Evolutionary conservation across 495 filamentous ascomycete genomes (phyloP).

Genomic region (Talaromyces liani): DNA sequence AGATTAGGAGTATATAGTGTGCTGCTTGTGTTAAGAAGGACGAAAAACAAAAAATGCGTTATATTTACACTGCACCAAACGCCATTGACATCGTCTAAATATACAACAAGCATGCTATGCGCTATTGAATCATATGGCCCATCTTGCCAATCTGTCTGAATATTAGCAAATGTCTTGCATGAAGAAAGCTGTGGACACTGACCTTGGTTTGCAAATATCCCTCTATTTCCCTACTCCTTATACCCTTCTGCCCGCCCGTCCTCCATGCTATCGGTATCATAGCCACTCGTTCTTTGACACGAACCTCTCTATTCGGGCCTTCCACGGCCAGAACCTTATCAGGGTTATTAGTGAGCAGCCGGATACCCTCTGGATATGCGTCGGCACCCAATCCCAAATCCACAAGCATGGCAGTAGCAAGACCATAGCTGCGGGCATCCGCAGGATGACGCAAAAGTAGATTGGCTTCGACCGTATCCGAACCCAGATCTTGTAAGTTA

Average conservation of each 20-base stretch:
- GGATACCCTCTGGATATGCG: constrained; percentile 55
- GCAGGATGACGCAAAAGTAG: constrained; percentile 85
- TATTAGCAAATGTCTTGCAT: constrained; percentile 5
- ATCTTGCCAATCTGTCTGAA: constrained; percentile 56
- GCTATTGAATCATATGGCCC: constrained; percentile 57
- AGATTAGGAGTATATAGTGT: neutral
- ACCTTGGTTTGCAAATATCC: constrained; percentile 94
- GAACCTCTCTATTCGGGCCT: constrained; percentile 77
- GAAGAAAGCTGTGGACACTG: constrained; percentile 14
- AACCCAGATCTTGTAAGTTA: constrained; percentile 91
- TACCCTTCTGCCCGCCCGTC: constrained; percentile 67
- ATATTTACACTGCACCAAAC: constrained; percentile 1
- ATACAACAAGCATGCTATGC: constrained; percentile 2
- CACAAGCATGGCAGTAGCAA: constrained; percentile 87
- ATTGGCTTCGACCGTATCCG: constrained; percentile 95
- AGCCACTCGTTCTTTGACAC: constrained; percentile 81
- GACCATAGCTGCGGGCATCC: constrained; percentile 86
- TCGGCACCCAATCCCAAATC: constrained; percentile 69
- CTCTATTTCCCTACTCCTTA: constrained; percentile 81
- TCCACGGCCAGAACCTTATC: constrained; percentile 95
- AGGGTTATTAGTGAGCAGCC: constrained; percentile 94
- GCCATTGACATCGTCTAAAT: neutral
- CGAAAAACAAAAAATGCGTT: neutral
- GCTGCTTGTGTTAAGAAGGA: neutral
- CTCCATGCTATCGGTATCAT: constrained; percentile 98